Evolutionary conservation across 2,329 filamentous ascomycete genomes (phyloP), one percentile per base, ranked within the genome.

Genomic region (Alternaria burnsii): DNA sequence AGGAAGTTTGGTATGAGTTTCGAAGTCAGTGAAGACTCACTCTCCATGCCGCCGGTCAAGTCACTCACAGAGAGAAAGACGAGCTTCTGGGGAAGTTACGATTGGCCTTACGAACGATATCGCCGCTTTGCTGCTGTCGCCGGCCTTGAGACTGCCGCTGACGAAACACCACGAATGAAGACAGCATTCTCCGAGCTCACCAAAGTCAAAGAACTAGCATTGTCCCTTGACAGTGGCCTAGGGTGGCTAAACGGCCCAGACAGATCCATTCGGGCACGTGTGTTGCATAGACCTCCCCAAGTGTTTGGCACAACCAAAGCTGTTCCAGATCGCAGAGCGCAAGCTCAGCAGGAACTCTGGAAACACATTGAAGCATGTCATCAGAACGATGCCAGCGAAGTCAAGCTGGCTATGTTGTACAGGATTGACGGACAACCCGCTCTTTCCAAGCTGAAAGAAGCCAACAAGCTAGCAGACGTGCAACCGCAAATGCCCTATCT

Each of bases 241-340:
- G 90, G 90, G 11, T 91, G 88, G 82, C 82, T 92, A 11, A 80
- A 80, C 47, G 88, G 89, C 0, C 86, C 88, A 1, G 88, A 91
- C 71, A 77, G 82, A 18, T 85, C 83, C 0, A 78, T 83, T 40
- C 76, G 80, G 20, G 83, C 83, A 46, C 79, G 80, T 6, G 79
- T 85, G 20, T 79, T 84, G 47, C 77, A 81, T 18, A 79, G 78
- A 2, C 76, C 74, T 20, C 73, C 78, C 28, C 63, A 72, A 9
- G 80, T 87, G 1, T 87, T 88, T 69, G 83, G 83, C 11, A 71
- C 71, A 40, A 68, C 59, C 10, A 78, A 75, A 68, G 67, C 54
- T 46, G 70, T 77, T 64, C 76, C 78, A 38, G 80, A 84, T 57
- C 71, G 73, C 20, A 75, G 73, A 47, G 53, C 67, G n/a, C 67